Base-by-base conservation (phyloP, 2,329 filamentous ascomycete genomes). In the Ascochyta clinopodiicola region DNA sequence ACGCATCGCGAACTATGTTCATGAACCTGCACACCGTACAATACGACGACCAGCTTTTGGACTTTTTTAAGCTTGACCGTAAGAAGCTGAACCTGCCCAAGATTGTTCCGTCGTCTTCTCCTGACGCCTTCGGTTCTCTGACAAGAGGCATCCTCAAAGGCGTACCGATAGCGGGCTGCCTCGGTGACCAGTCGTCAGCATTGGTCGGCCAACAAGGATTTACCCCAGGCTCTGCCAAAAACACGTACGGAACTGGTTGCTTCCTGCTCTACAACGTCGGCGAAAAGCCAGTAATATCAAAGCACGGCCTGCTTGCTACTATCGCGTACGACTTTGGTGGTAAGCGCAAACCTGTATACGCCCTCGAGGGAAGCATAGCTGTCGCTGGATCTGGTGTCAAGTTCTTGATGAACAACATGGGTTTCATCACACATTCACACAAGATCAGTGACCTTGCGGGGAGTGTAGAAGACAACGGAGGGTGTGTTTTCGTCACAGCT, bases 1-100 rank as follows among this genome's bases (percentile, higher is more conserved):
- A 96, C 73, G 92, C 92, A 19, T 94, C 90, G 48, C 83, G 92
- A 69, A 96, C 92, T 57, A 96, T 96, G 92, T 95, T 96, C 76
- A 93, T 96, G 88, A 57, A 57, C 31, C 45, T 59, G 43, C 83
- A 87, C 66, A 93, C 88, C 10, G 82, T 92, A 56, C 76, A 92
- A 67, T 96, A 96, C 76, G 91, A 94, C 72, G 86, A 92, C 52
- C 82, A 82, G 36, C 82, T 96, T 24, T 79, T 96, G 24, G 78
- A 86, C 22, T 96, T 96, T 79, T 96, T 96, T 76, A 85, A 84
- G 40, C 84, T 96, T 59, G 88, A 93, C 72, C 78, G 79, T 51
- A 82, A 80, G 50, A 94, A 93, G 74, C 79, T 96, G 37, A 81
- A 84, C 45, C 80, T 96, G 12, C 92, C 92, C n/a, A 86, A 88